Evolutionary conservation across 768 basidiomycete species (phyloP), one percentile per base, ranked within the genome.

Genomic region (Collybiopsis luxurians): DNA sequence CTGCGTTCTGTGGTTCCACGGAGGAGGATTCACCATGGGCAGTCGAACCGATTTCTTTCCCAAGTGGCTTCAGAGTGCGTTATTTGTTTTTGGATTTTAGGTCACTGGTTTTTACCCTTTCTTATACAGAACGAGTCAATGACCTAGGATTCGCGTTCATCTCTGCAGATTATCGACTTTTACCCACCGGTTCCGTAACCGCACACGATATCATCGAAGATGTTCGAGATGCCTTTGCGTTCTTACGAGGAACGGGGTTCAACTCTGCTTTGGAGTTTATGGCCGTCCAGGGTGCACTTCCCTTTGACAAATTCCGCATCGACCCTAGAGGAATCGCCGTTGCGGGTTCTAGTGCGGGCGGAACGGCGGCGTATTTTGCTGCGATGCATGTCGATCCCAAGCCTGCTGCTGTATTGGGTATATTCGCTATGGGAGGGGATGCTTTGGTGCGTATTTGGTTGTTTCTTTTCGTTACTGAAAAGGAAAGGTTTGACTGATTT

Each of bases 391-490:
- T 76, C 5, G 57, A 63, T 0, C 85, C 84, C 0, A 80, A 74
- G 53, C 85, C 84, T 0, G 79, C 71, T 55, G 84, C 78, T 0
- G 51, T 87, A 2, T 60, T 87, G 0, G 81, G 79, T 0, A 60
- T 87, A 60, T 88, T 86, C 66, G 85, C 79, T 0, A 79, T 83
- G 76, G 85, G 84, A 15, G 86, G 85, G 0, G 67, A 86, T 54
- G 74, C 83, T 56, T 63, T 86, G 39, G 79, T 79, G 45, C 46
- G 75, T 66, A 12, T 45, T 6, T 27, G 7, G n/a, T 19, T 48
- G 21, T 24, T 42, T n/a, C n/a, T n/a, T n/a, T n/a, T n/a, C n/a
- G n/a, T n/a, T n/a, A n/a, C n/a, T n/a, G n/a, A n/a, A n/a, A 21
- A 50, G 6, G 27, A 30, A 54, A 28, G 30, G 24, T 30, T 24